These are phyloP conservation scores for Boletus rubescentipes DNA, from an alignment of 768 basidiomycete genomes.

Conservation along the genomic window DNA sequence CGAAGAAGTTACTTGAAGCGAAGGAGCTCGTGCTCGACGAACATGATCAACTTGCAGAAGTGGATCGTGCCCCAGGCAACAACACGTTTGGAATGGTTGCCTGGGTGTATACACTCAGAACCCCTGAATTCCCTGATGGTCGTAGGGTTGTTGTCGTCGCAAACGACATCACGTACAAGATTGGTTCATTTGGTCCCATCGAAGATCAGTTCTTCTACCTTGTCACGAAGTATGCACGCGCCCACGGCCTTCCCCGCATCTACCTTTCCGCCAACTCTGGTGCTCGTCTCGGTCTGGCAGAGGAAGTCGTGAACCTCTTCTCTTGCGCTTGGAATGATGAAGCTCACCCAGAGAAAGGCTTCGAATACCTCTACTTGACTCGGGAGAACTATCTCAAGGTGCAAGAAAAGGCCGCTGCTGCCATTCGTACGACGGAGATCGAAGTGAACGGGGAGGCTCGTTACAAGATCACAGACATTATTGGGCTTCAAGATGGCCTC, in stretches of 20 bases:
- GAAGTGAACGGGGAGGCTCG: conserved; percentile 84
- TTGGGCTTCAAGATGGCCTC: conserved; percentile 95
- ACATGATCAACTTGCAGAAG: conserved; percentile 85
- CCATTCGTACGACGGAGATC: conserved; percentile 80
- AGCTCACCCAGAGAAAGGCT: conserved; percentile 86
- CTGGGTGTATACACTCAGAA: conserved; percentile 91
- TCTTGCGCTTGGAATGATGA: conserved; percentile 89
- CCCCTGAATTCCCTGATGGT: conserved; percentile 90
- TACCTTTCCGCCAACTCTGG: conserved; percentile 99
- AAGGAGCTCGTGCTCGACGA: conserved; percentile 94
- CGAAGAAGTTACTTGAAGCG: conserved; percentile 77
- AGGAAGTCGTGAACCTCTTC: conserved; percentile 86
- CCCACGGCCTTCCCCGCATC: conserved; percentile 86
- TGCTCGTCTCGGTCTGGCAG: conserved; percentile 93
- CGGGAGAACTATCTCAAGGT: conserved; percentile 88
- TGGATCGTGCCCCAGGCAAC: conserved; percentile 89
- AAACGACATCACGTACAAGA: conserved; percentile 98
- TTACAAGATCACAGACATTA: conserved; percentile 94
- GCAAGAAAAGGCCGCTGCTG: conserved; percentile 77
- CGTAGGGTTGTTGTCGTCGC: conserved; percentile 88
- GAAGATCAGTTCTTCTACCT: conserved; percentile 98
- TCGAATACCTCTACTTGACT: conserved; percentile 95
- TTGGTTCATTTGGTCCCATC: conserved; percentile 93
- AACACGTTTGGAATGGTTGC: conserved; percentile 98
- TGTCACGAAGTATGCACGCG: conserved; percentile 90